Evolutionary conservation across 2,329 filamentous ascomycete genomes (phyloP), one percentile per base, ranked within the genome.

Genomic region (Colletotrichum tropicicola): DNA sequence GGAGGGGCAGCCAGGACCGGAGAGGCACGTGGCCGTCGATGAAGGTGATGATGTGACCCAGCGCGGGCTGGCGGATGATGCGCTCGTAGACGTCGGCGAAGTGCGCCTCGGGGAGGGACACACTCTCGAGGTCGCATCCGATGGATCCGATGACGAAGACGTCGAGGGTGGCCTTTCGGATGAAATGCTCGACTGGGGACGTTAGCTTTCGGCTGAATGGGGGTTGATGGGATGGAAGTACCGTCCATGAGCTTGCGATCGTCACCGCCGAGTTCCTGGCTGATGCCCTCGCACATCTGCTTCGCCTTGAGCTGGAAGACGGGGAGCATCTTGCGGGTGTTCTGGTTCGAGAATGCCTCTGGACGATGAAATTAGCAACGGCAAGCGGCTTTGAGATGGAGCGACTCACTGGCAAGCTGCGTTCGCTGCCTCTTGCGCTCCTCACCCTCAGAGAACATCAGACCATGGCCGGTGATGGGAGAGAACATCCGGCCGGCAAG

Each of bases 391-490:
- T 52, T 17, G 19, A 12, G 32, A 27, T 5, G 6, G 9, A 21
- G 3, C 12, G 1, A 66, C 67, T 56, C 37, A 73, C 70, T 65
- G 0, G 67, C 68, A 6, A 82, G 65, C 17, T 79, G 68, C 17
- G 70, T 74, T 6, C 79, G 70, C 53, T 79, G 73, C 5, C 59
- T 69, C 48, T 71, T 74, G 58, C 81, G 77, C 5, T 72, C 69
- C 0, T 74, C 73, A 0, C 77, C 76, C 54, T 81, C 79, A 1
- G 74, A 68, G 48, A 80, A 77, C 5, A 81, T 63, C 1, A 81
- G 66, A 0, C 78, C 79, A 0, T 66, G 67, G 1, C 79, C 78
- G 0, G 73, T 68, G 37, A 80, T 76, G 57, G 79, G 76, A 6
- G 71, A 72, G 10, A 78, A 73, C 15, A 79, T 64, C 3, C 74